Evolutionary conservation across 805 yeast genomes (phyloP), one percentile per base, ranked within the genome.

Genomic region (Ogataea degrootiae): DNA sequence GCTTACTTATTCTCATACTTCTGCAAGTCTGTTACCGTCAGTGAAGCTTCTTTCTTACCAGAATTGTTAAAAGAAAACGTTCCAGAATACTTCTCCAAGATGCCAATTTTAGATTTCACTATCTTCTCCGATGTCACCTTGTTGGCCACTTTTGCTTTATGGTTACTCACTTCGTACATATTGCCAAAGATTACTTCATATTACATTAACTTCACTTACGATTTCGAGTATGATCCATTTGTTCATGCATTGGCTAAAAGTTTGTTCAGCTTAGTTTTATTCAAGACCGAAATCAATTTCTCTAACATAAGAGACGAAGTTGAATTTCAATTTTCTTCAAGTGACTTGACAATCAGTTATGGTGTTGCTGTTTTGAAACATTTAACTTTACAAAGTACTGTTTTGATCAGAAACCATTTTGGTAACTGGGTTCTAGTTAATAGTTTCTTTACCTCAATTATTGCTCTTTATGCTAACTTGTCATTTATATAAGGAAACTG

Each of bases 211-310:
- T 79, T 79, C 60, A 67, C 81, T 58, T 62, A 76, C 56, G 77
- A 77, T 60, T 76, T 77, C 57, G 71, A 66, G 36, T 70, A 71
- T 64, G 84, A 79, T 61, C 83, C 83, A 33, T 75, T 77, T 52
- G 64, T 74, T 45, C 74, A 71, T 57, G 66, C 78, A 16, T 63
- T 78, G 49, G 54, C 73, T 41, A 77, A 77, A 59, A 58, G 74
- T 11, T 60, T 77, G 49, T 52, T 73, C 35, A 65, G 67, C 34
- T 67, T 70, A 55, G 60, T 70, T 50, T 50, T 75, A 41, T 62
- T 63, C 56, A 67, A 66, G 42, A 41, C 59, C 15, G 61, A 54
- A 29, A 45, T 67, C 31, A 45, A 60, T 5, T 40, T 53, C 22
- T 31, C 51, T 8, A 53, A 55, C 26, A 46, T 66, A 35, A 53